Conservation (phyloP, 768 basidiomycete species). For the Boletus reticuloceps region DNA sequence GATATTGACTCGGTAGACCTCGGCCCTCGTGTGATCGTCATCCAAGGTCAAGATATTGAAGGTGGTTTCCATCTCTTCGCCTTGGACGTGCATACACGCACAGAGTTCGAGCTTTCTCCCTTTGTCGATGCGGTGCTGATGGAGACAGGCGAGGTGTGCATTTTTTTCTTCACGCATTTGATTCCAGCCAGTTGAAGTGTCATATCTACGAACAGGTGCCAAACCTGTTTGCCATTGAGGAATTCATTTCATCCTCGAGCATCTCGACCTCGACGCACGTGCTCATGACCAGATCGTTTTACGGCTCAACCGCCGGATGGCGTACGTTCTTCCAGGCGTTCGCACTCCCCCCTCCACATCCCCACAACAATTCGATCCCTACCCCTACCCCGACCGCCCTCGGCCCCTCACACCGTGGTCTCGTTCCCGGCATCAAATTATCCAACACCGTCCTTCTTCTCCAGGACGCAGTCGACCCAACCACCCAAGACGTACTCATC, state of each 20-base stretch:
- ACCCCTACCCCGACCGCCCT: not conserved
- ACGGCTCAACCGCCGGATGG: not conserved
- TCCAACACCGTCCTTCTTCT: slow-evolving; percentile 1
- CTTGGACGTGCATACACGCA: not conserved
- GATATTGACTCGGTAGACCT: not conserved
- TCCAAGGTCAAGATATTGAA: not conserved
- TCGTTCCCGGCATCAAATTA: slow-evolving; percentile 1
- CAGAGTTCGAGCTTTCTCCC: not conserved
- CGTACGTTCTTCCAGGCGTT: slow-evolving; percentile 12
- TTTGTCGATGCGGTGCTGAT: not conserved
- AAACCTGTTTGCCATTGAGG: not conserved
- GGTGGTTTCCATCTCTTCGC: not conserved
- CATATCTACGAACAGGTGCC: not conserved
- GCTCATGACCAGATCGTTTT: slow-evolving; percentile 7
- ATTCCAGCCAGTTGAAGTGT: not conserved
- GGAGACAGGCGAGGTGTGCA: not conserved
- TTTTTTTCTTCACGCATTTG: not conserved
- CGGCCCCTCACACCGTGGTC: slow-evolving; percentile 7
- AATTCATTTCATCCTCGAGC: not conserved
- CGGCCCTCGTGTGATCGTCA: not conserved
- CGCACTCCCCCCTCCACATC: slow-evolving; percentile 1
- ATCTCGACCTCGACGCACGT: slow-evolving; percentile 23
- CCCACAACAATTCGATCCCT: no score
- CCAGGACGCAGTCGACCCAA: slow-evolving; percentile 7
- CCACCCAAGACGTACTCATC: slow-evolving; percentile 11